These are phyloP conservation scores for Didymella arachidicola DNA, from an alignment of 2,329 filamentous ascomycete species.

Conservation along the genomic window DNA sequence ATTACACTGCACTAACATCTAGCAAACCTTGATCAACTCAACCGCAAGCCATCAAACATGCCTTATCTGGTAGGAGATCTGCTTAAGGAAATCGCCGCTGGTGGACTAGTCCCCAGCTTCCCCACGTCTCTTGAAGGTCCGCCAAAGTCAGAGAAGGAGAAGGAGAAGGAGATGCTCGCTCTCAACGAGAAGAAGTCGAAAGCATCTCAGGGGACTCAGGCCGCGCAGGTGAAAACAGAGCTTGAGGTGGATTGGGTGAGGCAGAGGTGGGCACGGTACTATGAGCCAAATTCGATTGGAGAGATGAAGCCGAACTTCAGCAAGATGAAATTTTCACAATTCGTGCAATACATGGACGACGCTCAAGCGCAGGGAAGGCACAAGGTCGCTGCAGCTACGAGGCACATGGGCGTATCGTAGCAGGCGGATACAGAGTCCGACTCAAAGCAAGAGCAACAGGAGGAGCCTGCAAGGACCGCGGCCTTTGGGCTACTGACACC, in stretches of 20 bases:
- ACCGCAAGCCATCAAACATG: background rate
- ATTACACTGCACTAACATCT: background rate
- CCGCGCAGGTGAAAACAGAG: background rate
- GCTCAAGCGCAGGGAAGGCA: background rate
- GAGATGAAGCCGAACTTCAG: constrained; percentile 1
- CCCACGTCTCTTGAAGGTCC: background rate
- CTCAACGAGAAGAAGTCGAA: background rate
- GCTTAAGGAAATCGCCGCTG: background rate
- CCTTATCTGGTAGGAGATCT: constrained; percentile 1
- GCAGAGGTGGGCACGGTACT: constrained; percentile 1
- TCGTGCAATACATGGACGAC: constrained; percentile 6
- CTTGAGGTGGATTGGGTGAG: background rate
- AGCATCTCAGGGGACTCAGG: background rate
- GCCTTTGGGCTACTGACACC: background rate
- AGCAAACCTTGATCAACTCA: background rate
- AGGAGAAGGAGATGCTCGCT: background rate
- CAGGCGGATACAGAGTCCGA: background rate
- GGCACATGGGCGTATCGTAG: background rate
- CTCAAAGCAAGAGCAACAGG: background rate
- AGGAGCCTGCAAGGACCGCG: background rate
- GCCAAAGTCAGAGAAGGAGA: background rate
- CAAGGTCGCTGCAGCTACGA: background rate
- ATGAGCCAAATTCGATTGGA: background rate
- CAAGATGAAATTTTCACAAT: background rate
- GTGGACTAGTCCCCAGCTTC: background rate